Evolutionary conservation across 1,284 basidiomycete genomes (phyloP), one percentile per base, ranked within the genome.

Genomic region (Heterobasidion irregulare): DNA sequence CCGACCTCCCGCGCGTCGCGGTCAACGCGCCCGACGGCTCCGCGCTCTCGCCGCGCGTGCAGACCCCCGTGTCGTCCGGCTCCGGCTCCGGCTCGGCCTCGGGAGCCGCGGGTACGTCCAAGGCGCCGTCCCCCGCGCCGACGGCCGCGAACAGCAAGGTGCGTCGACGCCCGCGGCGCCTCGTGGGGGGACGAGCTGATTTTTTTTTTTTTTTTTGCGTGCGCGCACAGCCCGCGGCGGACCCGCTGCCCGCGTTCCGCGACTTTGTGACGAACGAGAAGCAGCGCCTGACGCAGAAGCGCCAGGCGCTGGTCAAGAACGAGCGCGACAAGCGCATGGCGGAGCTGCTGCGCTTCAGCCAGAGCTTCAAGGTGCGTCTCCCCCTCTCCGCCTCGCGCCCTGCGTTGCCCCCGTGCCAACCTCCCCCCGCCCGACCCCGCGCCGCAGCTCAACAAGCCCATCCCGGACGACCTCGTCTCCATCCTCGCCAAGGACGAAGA

Each of bases 321-420:
- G 96, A 98, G 69, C 93, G 94, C 84, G 92, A 95, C 68, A 92
- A 89, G 65, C 83, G 88, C 54, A 83, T 98, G 73, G 89, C 93
- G 10, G 95, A 98, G 52, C 75, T 98, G 52, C 82, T 94, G 67
- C 89, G 89, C 70, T 99, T 98, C 75, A 92, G 92, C 62, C 81
- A 90, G 68, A 89, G 73, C 61, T 99, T 99, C 84, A 97, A 96
- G 82, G 90, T 92, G 47, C 47, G 13, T 47, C 13, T 5, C 26
- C 16, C 8, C 48, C 13, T 26, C 13, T 12, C 13, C 50, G 13
- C 26, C 54, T 57, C 50, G 38, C 5, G 12, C 34, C 33, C n/a
- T 10, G 7, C 36, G n/a, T n/a, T 6, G 16, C 16, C 26, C 26
- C 26, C 26, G 26, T n/a, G n/a, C n/a, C n/a, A n/a, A n/a, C n/a